Evolutionary conservation across 2,329 filamentous ascomycete species (phyloP), one percentile per base, ranked within the genome.

Genomic region (Macrophomina pseudophaseolina): DNA sequence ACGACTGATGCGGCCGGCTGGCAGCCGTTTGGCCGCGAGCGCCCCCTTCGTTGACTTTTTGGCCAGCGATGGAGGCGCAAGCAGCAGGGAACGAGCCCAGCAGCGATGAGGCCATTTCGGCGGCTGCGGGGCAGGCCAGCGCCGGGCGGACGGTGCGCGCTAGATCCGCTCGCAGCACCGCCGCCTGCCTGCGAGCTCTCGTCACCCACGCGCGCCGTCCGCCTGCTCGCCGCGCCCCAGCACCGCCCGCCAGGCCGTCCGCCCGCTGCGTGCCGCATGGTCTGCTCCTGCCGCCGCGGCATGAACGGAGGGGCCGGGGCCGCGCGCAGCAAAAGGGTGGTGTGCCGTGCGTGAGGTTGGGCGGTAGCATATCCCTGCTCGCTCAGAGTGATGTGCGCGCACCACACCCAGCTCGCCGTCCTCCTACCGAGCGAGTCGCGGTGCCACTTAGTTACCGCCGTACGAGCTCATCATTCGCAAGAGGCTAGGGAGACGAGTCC

Each of bases 381-480:
- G 56, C 56, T 48, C 40, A 33, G 42, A 40, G 44, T 62, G 58
- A 62, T 62, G 58, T 62, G 58, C 58, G 58, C 44, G 58, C 58
- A 62, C 58, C 42, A 48, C 56, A 60, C 58, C 58, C 58, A 62
- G 58, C 58, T 35, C 30, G 58, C 58, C 58, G 58, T 62, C 58
- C 58, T 48, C 58, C 58, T 62, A 49, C 58, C 58, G 58, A 62
- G 42, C 58, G 58, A 62, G 42, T 62, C 58, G 58, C 58, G 58
- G 58, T 62, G 58, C 58, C 58, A 62, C 58, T 62, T 62, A 62
- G 58, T 62, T 62, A 62, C 58, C 58, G 58, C 58, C 42, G 58
- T 62, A 62, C 58, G 58, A 62, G 58, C 56, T 60, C 40, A 32
- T 48, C 56, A 46, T 60, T 60, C 56, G 56, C 56, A 60, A 62